Evolutionary conservation across 2,329 filamentous ascomycete genomes (phyloP).

Genomic region (Fusarium brevicatenulatum): DNA sequence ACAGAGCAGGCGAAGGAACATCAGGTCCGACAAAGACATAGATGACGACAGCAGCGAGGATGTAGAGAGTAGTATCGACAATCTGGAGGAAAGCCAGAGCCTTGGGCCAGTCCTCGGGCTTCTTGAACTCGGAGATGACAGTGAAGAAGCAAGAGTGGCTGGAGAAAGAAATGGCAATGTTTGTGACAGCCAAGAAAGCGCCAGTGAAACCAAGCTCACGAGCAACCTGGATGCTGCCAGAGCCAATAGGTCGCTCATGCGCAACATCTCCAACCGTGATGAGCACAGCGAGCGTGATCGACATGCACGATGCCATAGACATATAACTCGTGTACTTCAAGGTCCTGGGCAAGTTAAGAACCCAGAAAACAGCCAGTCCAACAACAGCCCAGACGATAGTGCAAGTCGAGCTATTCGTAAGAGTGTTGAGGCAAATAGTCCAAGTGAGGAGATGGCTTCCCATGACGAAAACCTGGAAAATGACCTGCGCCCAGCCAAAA

Average conservation of each 20-base stretch:
- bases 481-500: conserved; percentile 66
- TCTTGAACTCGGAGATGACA: conserved; percentile 71
- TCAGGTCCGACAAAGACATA: conserved; percentile 72
- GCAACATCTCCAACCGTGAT: conserved; percentile 72
- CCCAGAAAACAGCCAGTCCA: conserved; percentile 66
- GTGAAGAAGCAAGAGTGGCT: conserved; percentile 76
- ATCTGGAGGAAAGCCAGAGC: conserved; percentile 65
- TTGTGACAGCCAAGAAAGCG: conserved; percentile 68
- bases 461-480: conserved; percentile 75
- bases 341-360: conserved; percentile 70
- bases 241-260: conserved; percentile 53
- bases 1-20: conserved; percentile 73
- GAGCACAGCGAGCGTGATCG: conserved; percentile 70
- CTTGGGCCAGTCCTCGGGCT: conserved; percentile 57
- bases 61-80: conserved; percentile 69
- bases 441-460: conserved; percentile 75
- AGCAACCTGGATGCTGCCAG: conserved; percentile 47
- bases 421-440: conserved; percentile 72
- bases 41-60: conserved; percentile 71
- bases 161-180: conserved; percentile 73
- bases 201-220: conserved; percentile 57
- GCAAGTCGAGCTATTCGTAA: conserved; percentile 69
- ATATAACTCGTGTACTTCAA: conserved; percentile 70
- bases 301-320: conserved; percentile 70
- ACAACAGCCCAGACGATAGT: conserved; percentile 72